phyloP scores from a whole-genome alignment of 768 basidiomycete genomes.

The Coprinellus aureogranulatus region DNA sequence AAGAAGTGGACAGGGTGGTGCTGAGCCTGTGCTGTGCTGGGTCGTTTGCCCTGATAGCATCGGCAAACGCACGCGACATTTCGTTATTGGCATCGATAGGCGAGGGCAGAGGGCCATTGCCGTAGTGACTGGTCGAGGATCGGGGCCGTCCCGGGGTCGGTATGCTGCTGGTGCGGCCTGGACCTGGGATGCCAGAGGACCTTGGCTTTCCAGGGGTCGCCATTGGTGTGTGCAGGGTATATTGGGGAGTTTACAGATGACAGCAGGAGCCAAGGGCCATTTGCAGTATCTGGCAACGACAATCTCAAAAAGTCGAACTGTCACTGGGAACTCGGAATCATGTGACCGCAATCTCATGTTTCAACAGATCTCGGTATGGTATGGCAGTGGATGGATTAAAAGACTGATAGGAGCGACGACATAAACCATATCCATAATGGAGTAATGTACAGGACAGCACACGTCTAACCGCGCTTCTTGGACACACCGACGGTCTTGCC shows the following conservation, averaged over 20 bases:
- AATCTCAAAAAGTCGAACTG: not conserved
- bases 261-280: not conserved
- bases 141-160: conserved; percentile 73
- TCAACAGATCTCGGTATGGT: not conserved
- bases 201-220: conserved; percentile 42
- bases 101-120: conserved; percentile 25
- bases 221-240: conserved; percentile 17
- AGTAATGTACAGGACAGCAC: conserved; percentile 10
- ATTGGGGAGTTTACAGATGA: not conserved
- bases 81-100: conserved; percentile 45
- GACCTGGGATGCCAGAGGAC: conserved; percentile 41
- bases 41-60: conserved; percentile 79
- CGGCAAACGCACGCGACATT: conserved; percentile 70
- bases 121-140: conserved; percentile 54
- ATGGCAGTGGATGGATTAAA: conserved; percentile 3
- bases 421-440: conserved; percentile 7
- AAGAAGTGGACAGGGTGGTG: conserved; percentile 29
- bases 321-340: not conserved
- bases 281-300: too few species aligned
- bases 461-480: conserved; percentile 70
- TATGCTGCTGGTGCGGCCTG: conserved; percentile 45
- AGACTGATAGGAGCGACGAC: not conserved
- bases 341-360: conserved; percentile 8
- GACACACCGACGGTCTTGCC: conserved; percentile 97
- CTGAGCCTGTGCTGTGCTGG: conserved; percentile 65